phyloP scores from a whole-genome alignment of 257 asterid genomes.

The Avicennia marina region DNA sequence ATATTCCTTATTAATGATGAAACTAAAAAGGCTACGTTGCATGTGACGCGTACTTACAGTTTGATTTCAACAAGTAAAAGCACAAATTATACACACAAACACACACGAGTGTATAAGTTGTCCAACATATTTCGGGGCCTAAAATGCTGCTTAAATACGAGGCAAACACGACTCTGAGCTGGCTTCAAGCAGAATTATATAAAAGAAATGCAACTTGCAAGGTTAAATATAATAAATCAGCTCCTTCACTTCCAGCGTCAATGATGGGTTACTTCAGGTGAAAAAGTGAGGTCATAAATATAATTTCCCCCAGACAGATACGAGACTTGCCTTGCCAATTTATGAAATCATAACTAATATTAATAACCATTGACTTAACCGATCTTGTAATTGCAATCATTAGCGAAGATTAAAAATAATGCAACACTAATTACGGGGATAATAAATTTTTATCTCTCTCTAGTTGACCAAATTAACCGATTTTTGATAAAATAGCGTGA shows the following conservation, averaged over 20 bases:
- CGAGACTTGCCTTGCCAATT: not conserved
- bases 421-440: not conserved
- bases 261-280: not conserved
- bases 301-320: too few relatives aligned
- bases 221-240: not conserved
- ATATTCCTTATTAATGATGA: too few relatives aligned
- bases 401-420: conserved; percentile 14
- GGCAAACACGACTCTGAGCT: conserved; percentile 1
- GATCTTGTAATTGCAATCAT: conserved; percentile 8
- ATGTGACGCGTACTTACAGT: too few relatives aligned
- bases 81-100: too few relatives aligned
- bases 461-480: too few relatives aligned
- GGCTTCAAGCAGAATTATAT: not conserved
- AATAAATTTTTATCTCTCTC: too few relatives aligned
- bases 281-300: too few relatives aligned
- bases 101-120: too few relatives aligned
- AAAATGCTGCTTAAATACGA: not conserved
- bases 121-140: conserved; percentile 9
- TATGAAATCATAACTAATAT: conserved; percentile 1
- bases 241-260: not conserved
- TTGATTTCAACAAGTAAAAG: too few relatives aligned
- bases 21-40: too few relatives aligned
- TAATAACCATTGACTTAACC: not conserved
- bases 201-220: not conserved
- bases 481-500: too few relatives aligned